Base-by-base conservation (phyloP, 106 monocot genomes). In the Acorus gramineus region DNA sequence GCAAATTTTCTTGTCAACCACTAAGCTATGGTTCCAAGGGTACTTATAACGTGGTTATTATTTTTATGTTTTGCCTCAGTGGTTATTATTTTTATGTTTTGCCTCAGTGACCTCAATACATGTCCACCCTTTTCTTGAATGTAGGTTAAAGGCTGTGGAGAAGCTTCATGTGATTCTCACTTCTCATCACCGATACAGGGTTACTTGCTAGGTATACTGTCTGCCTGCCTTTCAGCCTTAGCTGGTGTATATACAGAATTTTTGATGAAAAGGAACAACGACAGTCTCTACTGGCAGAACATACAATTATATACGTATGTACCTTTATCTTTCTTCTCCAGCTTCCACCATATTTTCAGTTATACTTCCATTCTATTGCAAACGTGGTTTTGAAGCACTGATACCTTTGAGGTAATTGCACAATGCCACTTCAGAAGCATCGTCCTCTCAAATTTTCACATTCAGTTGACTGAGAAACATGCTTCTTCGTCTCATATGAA, bases 171-270 rank as follows among this genome's bases (percentile, higher is more conserved):
- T 65, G 79, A 88, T 4, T 87, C 96, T 7, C 74, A 91, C 3
- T 96, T 96, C 52, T 91, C 96, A 72, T 84, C 90, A 68, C 84
- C 87, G 57, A 73, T 96, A 51, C 86, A 78, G 43, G 96, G 96
- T 14, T 96, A 96, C 69, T 71, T 88, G 76, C 74, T 91, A 11
- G 96, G 90, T 50, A 55, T 91, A 43, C 51, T 96, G 50, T 96
- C 96, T 62, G 96, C 96, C n/a, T 96, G 90, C 75, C 87, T 96
- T 73, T 96, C 96, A 57, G 96, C 96, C 28, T 81, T 96, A 53
- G 96, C 90, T 71, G 91, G 96, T 62, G 77, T 96, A 11, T 96
- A 96, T 60, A 96, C 96, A 43, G 96, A 96, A 70, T 96, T 87
- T 73, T 74, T 91, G 47, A 85, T 96, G 96, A 91, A 96, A 78